Base-by-base conservation (phyloP, 1,284 basidiomycete species). In the Phellopilus nigrolimitatus region DNA sequence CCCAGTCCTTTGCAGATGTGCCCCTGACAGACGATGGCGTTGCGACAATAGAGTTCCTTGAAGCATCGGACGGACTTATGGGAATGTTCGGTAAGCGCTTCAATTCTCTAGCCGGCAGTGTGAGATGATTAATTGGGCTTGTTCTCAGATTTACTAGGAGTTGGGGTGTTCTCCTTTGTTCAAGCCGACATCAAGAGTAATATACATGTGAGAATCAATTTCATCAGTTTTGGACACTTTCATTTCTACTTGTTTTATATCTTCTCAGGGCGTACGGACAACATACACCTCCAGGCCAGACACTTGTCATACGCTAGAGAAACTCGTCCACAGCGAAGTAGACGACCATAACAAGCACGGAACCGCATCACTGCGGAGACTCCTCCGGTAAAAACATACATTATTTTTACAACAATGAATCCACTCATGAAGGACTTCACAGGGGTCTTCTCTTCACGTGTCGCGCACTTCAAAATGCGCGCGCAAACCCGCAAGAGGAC, bases 151-250 rank as follows among this genome's bases (percentile, higher is more conserved):
- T 75, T 97, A 21, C 78, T 98, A 42, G 93, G 92, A 39, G 87
- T 84, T 64, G 80, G 84, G 0, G 84, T 97, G 4, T 98, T 98
- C 70, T 75, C 78, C 28, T 91, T 95, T 60, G 91, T 98, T 1
- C 91, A 97, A 70, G 79, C 78, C 55, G 95, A 99, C 69, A 76
- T 99, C 62, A 84, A 82, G 60, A 84, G 80, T 50, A 98, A 98
- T 71, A 91, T 99, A 59, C 73, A 76, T 58, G 92, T 91, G 59
- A 56, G 78, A 65, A 44, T 49, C 63, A 64, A 4, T 15, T 47
- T 27, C 19, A 3, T 21, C 5, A 22, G 24, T 28, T 22, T 17
- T 4, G 6, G 28, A 7, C 17, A 13, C 22, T 6, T 9, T 7
- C 37, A 3, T 27, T 5, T 15, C 30, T 9, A 12, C 8, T 39